A percentile compares a stretch with the other conserved stretches of the same genome.
These are phyloP conservation scores for Vigna hirtella DNA, from an alignment of 306 rosid species.

Conservation along the genomic window DNA sequence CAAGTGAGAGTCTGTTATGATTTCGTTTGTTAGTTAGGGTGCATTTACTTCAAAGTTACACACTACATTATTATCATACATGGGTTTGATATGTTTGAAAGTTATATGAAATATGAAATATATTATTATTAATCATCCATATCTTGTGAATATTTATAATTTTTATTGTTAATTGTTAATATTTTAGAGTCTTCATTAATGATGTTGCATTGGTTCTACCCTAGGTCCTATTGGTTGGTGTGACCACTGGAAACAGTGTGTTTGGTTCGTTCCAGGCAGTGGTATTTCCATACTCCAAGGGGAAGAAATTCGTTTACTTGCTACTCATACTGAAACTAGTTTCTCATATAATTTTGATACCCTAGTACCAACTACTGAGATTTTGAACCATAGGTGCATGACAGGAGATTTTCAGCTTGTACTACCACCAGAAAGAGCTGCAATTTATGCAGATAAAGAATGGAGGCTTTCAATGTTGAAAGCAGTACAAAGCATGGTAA, in stretches of 20 bases:
- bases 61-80: constrained; percentile 10
- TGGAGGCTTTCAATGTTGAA: constrained; percentile 77
- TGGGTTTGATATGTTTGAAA: constrained; percentile 30
- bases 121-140: constrained; percentile 16
- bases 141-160: constrained; percentile 27
- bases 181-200: constrained; percentile 32
- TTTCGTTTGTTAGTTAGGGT: constrained; percentile 22
- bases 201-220: constrained; percentile 44
- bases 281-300: constrained; percentile 64
- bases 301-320: constrained; percentile 63
- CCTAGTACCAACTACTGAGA: constrained; percentile 48
- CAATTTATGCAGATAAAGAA: constrained; percentile 73
- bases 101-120: constrained; percentile 23
- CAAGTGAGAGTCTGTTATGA: constrained; percentile 53
- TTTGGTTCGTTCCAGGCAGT: constrained; percentile 90
- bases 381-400: constrained; percentile 43
- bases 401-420: constrained; percentile 61
- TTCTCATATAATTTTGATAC: constrained; percentile 66
- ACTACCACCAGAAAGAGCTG: constrained; percentile 80
- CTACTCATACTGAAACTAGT: constrained; percentile 70
- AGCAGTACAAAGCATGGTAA: constrained; percentile 60
- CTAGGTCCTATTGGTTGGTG: constrained; percentile 82
- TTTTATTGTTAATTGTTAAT: not conserved
- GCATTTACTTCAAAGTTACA: not conserved
- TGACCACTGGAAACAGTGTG: constrained; percentile 99